Evolutionary conservation across 371 early-diverging fungal species (phyloP), one percentile per base, ranked within the genome.

Genomic region (Mortierella sp.): DNA sequence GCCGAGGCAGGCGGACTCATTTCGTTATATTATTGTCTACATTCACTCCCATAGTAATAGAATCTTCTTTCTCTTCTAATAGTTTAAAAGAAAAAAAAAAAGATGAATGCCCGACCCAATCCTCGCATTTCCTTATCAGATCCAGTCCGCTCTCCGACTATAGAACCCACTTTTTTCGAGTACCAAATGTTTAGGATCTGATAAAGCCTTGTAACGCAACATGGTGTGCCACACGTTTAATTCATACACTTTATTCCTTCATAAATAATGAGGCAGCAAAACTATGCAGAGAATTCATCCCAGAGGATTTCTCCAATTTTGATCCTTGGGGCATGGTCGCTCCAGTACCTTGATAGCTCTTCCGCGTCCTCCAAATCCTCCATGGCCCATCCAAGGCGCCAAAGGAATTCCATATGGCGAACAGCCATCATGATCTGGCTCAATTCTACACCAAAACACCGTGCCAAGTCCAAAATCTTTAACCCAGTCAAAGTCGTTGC

Each of bases 341-440:
- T 29, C 79, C 74, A 73, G 1, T 32, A 26, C 47, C 23, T 61
- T 17, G 69, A 4, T 22, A 62, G 2, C 22, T n/a, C 56, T 26
- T 78, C 47, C 3, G 47, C 51, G 12, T 57, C 62, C 4, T 23
- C 55, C 6, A 34, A 53, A 13, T 66, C 72, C 13, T 65, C 73
- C 62, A 61, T 43, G 12, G 60, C 55, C 81, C 81, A 80, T 2
- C 81, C 81, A 13, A 80, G 35, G 8, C 81, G 67, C 81, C 75
- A 71, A 15, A 80, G 37, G 45, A 61, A 68, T 54, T 63, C 62
- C 75, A 80, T 65, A 3, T 12, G 12, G 3, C 57, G 54, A 31
- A 80, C 61, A 5, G 59, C 57, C 26, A 68, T 68, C 75, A 80
- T 56, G 13, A 68, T 61, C 6, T 70, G 45, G 15, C 61, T 40